Base-by-base conservation (phyloP, 1,284 basidiomycete species). In the Cutaneotrichosporon cyanovorans region DNA sequence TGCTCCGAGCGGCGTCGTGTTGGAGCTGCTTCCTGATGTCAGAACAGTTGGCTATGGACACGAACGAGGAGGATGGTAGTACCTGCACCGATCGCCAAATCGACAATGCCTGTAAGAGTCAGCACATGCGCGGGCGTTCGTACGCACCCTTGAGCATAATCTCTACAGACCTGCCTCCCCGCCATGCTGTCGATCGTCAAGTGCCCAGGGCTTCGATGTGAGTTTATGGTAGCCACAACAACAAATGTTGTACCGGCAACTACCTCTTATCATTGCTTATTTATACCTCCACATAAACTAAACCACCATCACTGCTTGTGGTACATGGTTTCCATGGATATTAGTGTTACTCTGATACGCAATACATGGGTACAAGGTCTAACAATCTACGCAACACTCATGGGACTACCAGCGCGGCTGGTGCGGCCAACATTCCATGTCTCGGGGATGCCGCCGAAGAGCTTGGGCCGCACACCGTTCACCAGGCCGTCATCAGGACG, bases 21-120 rank as follows among this genome's bases (percentile, higher is more conserved):
- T 62, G 11, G 58, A 28, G 14, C 25, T 21, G 12, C 14, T 48
- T 48, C 10, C 52, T 30, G 5, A 22, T 32, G 16, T 35, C 45
- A 12, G 31, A 11, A 20, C 23, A 16, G 28, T 32, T 37, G 18
- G 36, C 10, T 16, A n/a, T 7, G 30, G 30, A 8, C 16, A 37
- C 48, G 46, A 33, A 51, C 53, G 40, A 5, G 62, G 59, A 1
- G 65, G 65, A 55, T 69, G 66, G 28, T 56, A 58, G 53, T 55
- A 66, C 18, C 54, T 46, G 37, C 66, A 69, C 16, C 38, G 51
- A 15, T 53, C 51, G 16, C 66, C 66, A 30, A 59, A 67, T 10
- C 65, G 58, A 35, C 66, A 69, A 45, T 59, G 43, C 37, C 63
- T 62, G 49, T 15, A 16, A 8, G 20, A 2, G 20, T 37, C 8